Percentiles rank a stretch among this genome's conserved stretches.
Evolutionary conservation across 148 eudicot species (phyloP).

Genomic region (Silene uniflora): DNA sequence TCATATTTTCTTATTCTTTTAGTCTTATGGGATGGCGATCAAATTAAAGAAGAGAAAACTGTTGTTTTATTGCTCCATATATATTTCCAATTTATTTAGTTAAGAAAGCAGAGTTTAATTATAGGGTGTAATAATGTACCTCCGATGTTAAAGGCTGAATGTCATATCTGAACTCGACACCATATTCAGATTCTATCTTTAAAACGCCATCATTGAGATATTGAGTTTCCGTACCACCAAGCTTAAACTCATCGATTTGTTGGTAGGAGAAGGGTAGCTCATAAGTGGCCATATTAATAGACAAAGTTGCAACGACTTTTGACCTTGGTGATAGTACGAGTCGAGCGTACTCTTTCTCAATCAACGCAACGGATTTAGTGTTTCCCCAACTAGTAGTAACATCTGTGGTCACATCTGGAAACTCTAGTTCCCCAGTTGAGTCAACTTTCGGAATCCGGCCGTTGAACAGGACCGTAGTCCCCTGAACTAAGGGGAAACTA

Average conservation of each 20-base stretch:
- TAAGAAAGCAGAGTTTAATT: too few relatives aligned
- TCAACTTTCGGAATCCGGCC: not conserved
- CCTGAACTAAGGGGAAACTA: not conserved
- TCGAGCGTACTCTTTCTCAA: not conserved
- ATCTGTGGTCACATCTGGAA: not conserved
- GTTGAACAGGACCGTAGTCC: not conserved
- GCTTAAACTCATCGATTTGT: not conserved
- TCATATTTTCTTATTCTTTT: too few relatives aligned
- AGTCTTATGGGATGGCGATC: too few relatives aligned
- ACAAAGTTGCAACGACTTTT: not conserved
- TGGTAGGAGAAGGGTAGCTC: not conserved
- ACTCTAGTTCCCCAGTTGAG: not conserved
- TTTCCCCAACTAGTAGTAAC: not conserved
- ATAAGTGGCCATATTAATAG: not conserved
- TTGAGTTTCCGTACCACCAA: not conserved
- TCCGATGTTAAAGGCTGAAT: not conserved
- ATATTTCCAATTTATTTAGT: too few relatives aligned
- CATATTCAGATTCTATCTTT: not conserved
- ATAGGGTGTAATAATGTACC: not conserved
- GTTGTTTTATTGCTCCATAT: too few relatives aligned
- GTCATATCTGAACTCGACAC: not conserved
- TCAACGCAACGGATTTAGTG: too few relatives aligned
- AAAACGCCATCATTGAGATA: not conserved
- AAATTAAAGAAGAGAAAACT: too few relatives aligned
- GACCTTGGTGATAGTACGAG: not conserved